These are phyloP conservation scores for Meripilus lineatus DNA, from an alignment of 1,284 basidiomycete genomes.

Conservation along the genomic window DNA sequence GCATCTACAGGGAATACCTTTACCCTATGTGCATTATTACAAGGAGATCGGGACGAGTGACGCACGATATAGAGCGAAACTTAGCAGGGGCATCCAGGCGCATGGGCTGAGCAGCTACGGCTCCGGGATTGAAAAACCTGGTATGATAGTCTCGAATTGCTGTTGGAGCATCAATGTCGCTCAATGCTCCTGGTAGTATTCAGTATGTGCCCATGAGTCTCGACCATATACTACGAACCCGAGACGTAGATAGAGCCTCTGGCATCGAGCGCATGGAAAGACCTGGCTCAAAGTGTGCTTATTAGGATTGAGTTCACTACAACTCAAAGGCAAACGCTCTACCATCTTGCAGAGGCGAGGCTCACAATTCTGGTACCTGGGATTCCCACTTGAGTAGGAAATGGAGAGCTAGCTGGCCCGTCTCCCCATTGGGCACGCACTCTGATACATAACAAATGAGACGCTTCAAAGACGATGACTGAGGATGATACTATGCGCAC, in stretches of 20 bases:
- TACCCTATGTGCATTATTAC: slow-evolving; percentile 4
- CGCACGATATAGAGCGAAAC: slow-evolving; percentile 61
- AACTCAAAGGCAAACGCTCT: too few species aligned
- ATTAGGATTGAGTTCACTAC: too few species aligned
- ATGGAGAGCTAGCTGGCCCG: slow-evolving; percentile 51
- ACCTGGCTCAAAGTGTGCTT: too few species aligned
- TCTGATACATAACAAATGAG: too few species aligned
- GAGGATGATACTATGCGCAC: too few species aligned
- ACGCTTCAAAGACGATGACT: too few species aligned
- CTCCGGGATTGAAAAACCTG: slow-evolving; percentile 51
- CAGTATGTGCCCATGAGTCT: neutral
- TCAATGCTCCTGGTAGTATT: slow-evolving; percentile 49
- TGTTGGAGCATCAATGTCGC: slow-evolving; percentile 42
- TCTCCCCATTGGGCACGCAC: slow-evolving; percentile 54
- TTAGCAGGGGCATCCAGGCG: slow-evolving; percentile 53
- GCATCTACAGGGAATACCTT: slow-evolving; percentile 41
- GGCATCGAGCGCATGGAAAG: slow-evolving; percentile 76
- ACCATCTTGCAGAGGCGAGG: slow-evolving; percentile 82
- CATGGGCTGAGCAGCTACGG: slow-evolving; percentile 46
- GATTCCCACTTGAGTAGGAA: slow-evolving; percentile 55
- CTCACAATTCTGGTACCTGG: slow-evolving; percentile 63
- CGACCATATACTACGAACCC: slow-evolving; percentile 45
- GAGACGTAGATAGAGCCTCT: slow-evolving; percentile 75
- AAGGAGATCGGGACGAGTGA: neutral
- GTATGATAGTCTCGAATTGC: slow-evolving; percentile 47